These are phyloP conservation scores for Coemansia sp. DNA, from an alignment of 192 early-diverging fungal species.

Conservation along the genomic window DNA sequence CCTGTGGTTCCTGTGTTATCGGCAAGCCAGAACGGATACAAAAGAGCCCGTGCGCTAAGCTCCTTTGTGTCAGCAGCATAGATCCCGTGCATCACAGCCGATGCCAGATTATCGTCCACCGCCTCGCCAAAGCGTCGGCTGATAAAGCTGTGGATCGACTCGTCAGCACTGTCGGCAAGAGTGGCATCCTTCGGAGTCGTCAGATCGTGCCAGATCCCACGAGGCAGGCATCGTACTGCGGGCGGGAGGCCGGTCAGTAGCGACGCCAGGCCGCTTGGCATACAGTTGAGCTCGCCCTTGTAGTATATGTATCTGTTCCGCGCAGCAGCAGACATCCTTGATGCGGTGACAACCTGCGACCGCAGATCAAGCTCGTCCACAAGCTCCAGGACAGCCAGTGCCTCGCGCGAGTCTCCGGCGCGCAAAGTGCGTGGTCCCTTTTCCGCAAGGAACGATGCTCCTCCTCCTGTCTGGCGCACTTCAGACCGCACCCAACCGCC, in stretches of 20 bases:
- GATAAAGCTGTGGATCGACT: conserved; percentile 83
- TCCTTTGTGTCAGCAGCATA: conserved; percentile 84
- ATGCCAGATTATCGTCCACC: conserved; percentile 79
- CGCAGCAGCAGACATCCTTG: conserved; percentile 68
- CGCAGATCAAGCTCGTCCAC: conserved; percentile 66
- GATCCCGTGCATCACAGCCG: conserved; percentile 89
- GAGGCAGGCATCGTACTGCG: conserved; percentile 61
- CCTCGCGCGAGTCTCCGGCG: conserved; percentile 64
- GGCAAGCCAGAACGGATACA: conserved; percentile 69
- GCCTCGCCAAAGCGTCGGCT: conserved; percentile 69
- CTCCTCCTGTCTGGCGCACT: conserved; percentile 39
- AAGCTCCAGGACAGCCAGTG: conserved; percentile 75
- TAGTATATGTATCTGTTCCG: conserved; percentile 83
- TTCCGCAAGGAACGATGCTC: conserved; percentile 63
- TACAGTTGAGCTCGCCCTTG: conserved; percentile 64
- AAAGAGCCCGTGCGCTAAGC: conserved; percentile 73
- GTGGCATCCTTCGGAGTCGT: conserved; percentile 12
- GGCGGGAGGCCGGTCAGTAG: conserved; percentile 59
- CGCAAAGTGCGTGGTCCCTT: conserved; percentile 82
- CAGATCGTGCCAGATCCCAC: conserved; percentile 38
- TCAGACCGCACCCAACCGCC: conserved; percentile 88
- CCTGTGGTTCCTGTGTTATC: conserved; percentile 52
- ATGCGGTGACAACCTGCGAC: conserved; percentile 58
- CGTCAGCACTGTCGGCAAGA: conserved; percentile 56
- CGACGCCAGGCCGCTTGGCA: conserved; percentile 58